phyloP scores from a whole-genome alignment of 768 basidiomycete species.

The Suillus subalutaceus region DNA sequence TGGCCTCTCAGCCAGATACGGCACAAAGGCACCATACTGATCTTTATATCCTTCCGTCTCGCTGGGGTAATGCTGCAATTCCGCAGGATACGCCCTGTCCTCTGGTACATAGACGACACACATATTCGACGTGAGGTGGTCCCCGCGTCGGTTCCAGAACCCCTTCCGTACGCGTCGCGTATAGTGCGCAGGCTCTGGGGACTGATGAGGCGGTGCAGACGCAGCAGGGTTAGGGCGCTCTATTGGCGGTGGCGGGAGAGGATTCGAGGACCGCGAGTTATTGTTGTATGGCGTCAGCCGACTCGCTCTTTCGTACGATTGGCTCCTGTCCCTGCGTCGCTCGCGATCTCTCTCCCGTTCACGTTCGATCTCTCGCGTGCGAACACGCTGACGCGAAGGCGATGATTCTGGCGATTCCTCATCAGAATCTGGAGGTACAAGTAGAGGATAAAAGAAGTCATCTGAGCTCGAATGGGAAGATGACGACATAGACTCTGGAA shows the following conservation, averaged over 20 bases:
- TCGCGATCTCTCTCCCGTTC: constrained; percentile 5
- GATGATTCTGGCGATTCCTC: constrained; percentile 15
- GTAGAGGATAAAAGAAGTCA: constrained; percentile 28
- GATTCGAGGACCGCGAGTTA: constrained; percentile 19
- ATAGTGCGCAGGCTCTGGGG: constrained; percentile 32
- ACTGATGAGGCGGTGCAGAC: constrained; percentile 30
- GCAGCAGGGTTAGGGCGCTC: constrained; percentile 28
- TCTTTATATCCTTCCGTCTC: constrained; percentile 59
- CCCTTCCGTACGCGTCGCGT: constrained; percentile 51
- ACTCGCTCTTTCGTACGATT: background rate
- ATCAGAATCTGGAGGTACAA: constrained; percentile 18
- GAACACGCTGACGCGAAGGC: constrained; percentile 27
- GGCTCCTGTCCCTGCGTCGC: constrained; percentile 1
- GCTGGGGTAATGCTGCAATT: constrained; percentile 61
- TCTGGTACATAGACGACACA: constrained; percentile 71
- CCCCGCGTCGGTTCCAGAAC: constrained; percentile 77
- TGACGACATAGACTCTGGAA: constrained; percentile 25
- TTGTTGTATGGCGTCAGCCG: constrained; percentile 1
- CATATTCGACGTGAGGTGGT: constrained; percentile 58
- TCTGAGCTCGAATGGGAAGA: constrained; percentile 28
- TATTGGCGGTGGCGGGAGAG: constrained; percentile 32
- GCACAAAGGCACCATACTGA: constrained; percentile 46
- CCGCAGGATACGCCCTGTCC: constrained; percentile 56
- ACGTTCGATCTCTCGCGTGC: constrained; percentile 4
- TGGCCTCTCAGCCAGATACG: constrained; percentile 46